Conservation (phyloP, 2,329 filamentous ascomycete genomes). For the Fusarium tupiense region DNA sequence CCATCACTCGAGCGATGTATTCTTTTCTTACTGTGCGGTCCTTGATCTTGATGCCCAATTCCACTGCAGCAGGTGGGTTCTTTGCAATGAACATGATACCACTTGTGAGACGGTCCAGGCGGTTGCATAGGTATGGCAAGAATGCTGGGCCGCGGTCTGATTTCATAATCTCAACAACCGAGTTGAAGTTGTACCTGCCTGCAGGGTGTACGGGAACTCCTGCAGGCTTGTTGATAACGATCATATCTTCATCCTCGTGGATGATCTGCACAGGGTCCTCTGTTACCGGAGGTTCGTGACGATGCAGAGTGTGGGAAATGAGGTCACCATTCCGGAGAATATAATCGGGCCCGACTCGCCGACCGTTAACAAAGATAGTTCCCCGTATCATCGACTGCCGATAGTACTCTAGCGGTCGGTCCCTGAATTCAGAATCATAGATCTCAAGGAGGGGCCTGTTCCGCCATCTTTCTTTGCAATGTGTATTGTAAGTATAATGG, state of each 20-base stretch:
- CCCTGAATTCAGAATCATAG: constrained; percentile 91
- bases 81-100: constrained; percentile 99
- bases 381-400: constrained; percentile 83
- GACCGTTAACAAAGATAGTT: constrained; percentile 82
- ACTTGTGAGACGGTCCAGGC: constrained; percentile 92
- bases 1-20: constrained; percentile 90
- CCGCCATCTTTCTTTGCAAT: constrained; percentile 93
- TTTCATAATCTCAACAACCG: constrained; percentile 91
- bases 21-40: constrained; percentile 90
- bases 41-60: constrained; percentile 79
- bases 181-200: constrained; percentile 95
- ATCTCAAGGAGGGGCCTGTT: constrained; percentile 84
- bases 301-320: constrained; percentile 91
- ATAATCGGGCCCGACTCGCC: constrained; percentile 72
- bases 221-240: constrained; percentile 96
- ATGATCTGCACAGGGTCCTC: constrained; percentile 82
- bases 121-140: constrained; percentile 79
- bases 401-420: constrained; percentile 88
- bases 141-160: constrained; percentile 71
- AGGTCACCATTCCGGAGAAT: constrained; percentile 88
- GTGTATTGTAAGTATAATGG: constrained; percentile 93
- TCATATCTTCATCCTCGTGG: constrained; percentile 90
- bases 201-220: constrained; percentile 96
- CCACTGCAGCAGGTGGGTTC: constrained; percentile 79
- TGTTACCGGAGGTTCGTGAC: constrained; percentile 94